Base-by-base conservation (phyloP, 257 asterid genomes). In the Orobanche coerulescens region DNA sequence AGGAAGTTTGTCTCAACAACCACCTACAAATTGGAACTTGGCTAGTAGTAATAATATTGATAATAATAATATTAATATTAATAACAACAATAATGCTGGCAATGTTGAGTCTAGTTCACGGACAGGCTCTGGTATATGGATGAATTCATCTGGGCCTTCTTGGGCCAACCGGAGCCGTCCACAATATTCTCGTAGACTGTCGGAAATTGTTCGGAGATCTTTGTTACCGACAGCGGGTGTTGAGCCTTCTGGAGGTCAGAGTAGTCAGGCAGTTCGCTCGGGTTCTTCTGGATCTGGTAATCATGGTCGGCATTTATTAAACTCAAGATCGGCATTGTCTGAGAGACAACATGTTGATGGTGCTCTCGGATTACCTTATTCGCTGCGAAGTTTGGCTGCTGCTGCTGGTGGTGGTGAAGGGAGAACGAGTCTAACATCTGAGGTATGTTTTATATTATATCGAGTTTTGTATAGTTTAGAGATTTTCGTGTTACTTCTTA, bases 141-240 rank as follows among this genome's bases (percentile, higher is more conserved):
- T 61, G 39, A 74, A 73, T 64, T 47, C 85, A 19, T 46, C 86
- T 44, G 64, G 82, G 24, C 78, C 89, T 76, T 28, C 82, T 52
- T 81, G 84, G 96, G 64, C 90, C 28, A 82, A 57, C 48, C 82
- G 85, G 28, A 73, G 70, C 73, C 66, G 84, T 60, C 73, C 85
- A 13, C 83, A 78, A 16, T 64, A 83, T 68, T 81, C 94, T n/a
- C 75, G 86, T 56, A 78, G 97, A 49, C 69, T 82, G 15, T 65
- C 96, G 0, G 96, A 91, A 65, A 68, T 81, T 56, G 92, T 78
- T 67, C 81, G 90, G 6, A 81, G 98, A 72, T 79, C 94, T 64
- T 71, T 81, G 48, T 51, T 82, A 70, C 69, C 90, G 40, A 62
- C 94, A 2, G 70, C 77, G 36, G 87, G 74, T 62, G 10, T 75